Evolutionary conservation across 2,329 filamentous ascomycete genomes (phyloP).

Genomic region (Monosporascus sp.): DNA sequence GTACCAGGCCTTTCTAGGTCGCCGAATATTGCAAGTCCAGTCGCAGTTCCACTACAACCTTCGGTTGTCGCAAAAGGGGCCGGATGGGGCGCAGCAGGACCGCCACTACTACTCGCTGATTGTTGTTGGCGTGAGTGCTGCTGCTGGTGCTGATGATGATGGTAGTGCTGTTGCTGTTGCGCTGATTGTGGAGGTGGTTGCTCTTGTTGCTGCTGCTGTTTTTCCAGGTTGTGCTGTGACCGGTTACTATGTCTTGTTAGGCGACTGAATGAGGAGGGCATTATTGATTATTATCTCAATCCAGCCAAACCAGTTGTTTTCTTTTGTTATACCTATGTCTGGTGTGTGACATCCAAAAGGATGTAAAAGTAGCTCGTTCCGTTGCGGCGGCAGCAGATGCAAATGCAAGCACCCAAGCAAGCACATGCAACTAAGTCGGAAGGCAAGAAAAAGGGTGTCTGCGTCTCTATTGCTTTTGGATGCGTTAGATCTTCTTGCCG

Average conservation of each 20-base stretch:
- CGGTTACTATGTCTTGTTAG: conserved; percentile 42
- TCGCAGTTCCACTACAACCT: conserved; percentile 6
- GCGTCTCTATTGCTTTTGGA: no score
- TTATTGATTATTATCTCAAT: conserved; percentile 27
- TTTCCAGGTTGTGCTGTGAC: conserved; percentile 5
- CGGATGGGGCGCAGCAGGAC: conserved; percentile 25
- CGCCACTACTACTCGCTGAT: conserved; percentile 20
- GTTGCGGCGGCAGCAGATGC: not conserved
- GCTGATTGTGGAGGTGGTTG: conserved; percentile 46
- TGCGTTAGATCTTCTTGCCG: no score
- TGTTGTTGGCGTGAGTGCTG: conserved; percentile 11
- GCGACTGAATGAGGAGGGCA: conserved; percentile 49
- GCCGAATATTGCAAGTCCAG: not conserved
- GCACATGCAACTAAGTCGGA: not conserved
- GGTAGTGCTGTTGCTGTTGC: conserved; percentile 20
- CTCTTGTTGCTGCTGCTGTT: conserved; percentile 37
- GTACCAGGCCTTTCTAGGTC: conserved; percentile 1
- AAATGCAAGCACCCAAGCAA: not conserved
- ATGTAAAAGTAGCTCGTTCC: not conserved
- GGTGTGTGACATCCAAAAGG: not conserved
- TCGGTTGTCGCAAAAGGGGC: conserved; percentile 7
- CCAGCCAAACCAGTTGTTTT: not conserved
- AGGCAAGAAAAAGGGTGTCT: not conserved
- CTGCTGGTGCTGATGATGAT: conserved; percentile 26
- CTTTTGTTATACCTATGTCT: not conserved